phyloP scores from a whole-genome alignment of 495 filamentous ascomycete genomes.

The Aspergillus baeticus region DNA sequence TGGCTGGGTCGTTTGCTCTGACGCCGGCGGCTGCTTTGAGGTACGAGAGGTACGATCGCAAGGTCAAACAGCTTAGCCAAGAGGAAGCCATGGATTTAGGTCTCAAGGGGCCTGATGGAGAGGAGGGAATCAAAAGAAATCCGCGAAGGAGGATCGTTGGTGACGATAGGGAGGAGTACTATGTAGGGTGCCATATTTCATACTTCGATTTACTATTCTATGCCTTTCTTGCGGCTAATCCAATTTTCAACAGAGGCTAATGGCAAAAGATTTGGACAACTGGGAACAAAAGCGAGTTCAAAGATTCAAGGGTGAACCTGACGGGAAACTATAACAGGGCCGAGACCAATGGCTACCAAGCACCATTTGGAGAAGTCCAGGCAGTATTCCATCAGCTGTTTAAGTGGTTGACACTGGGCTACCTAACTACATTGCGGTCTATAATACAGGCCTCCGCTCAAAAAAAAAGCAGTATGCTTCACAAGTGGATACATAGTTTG shows the following conservation, averaged over 20 bases:
- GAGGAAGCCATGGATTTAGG: constrained; percentile 77
- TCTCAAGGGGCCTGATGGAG: constrained; percentile 51
- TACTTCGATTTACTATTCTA: too few relatives aligned
- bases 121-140: constrained; percentile 47
- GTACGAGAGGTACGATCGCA: constrained; percentile 89
- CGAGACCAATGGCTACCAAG: not conserved
- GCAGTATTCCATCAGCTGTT: too few relatives aligned
- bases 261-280: constrained; percentile 86
- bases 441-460: too few relatives aligned
- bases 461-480: too few relatives aligned
- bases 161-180: constrained; percentile 85
- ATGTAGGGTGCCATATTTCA: too few relatives aligned
- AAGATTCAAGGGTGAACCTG: constrained; percentile 81
- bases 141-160: constrained; percentile 49
- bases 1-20: constrained; percentile 92
- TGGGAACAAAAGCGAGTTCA: constrained; percentile 97
- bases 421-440: too few relatives aligned
- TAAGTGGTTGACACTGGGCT: too few relatives aligned
- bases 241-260: constrained; percentile 61
- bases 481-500: too few relatives aligned
- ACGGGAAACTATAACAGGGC: constrained; percentile 68
- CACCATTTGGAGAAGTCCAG: not conserved
- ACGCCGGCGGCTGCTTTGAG: constrained; percentile 90
- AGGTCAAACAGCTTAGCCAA: constrained; percentile 73
- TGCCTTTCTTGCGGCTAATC: not conserved